Evolutionary conservation across 148 eudicot genomes (phyloP), one percentile per base, ranked within the genome.

Genomic region (Vaccinium vitisidaea): DNA sequence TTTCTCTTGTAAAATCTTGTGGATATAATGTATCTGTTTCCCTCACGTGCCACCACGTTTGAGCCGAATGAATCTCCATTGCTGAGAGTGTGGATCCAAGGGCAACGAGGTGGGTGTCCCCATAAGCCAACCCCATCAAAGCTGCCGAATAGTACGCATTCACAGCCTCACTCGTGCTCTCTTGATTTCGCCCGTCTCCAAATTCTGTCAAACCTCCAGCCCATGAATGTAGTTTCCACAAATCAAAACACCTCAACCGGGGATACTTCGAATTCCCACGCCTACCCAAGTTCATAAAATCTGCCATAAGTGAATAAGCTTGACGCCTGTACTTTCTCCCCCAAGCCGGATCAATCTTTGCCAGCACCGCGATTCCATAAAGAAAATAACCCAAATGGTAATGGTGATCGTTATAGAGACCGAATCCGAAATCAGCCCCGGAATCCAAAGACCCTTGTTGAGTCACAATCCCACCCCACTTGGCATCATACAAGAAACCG

Each of bases 181-280:
- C 98, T 76, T 95, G 98, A 53, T 94, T 95, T 67, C 99, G 84
- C 53, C 99, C 99, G 87, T 97, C 96, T 23, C 89, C 92, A 85
- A 97, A 95, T 83, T 95, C 99, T 0, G 93, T 94, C 82, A 97
- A 74, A 70, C 99, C 99, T 39, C 98, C 89, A 69, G 99, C 96
- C 99, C 99, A 97, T 84, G 98, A 97, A 86, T 97, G 99, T 83
- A 97, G 82, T 77, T 94, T 94, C 90, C 94, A 97, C 87, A 93
- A 77, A 77, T 97, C 99, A n/a, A 97, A 97, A 75, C 94, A 92
- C 77, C 99, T 93, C 90, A 97, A 84, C 6, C 93, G 87, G 2
- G 98, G 88, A 79, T 91, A 97, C 5, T 58, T 87, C 1, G 94
- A 88, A 73, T 89, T 85, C 11, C 11, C 87, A 12, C 86, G 76